Conservation (phyloP, 371 early-diverging fungal genomes). For the Chytridiales sp. region DNA sequence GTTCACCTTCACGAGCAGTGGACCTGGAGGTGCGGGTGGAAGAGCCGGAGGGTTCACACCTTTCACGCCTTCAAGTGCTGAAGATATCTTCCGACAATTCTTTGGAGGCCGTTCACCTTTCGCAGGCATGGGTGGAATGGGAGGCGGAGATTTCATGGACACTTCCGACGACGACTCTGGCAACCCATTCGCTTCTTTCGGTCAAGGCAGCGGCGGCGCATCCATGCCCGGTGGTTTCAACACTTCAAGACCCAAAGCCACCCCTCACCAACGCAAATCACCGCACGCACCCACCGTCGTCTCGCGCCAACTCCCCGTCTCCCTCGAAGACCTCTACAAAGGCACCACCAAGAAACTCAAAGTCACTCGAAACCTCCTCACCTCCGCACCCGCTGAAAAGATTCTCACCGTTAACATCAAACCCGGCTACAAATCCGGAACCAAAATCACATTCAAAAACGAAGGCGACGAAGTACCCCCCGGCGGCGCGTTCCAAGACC, state of each 20-base stretch:
- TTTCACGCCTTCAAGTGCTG: slow-evolving; percentile 85
- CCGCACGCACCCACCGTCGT: slow-evolving; percentile 58
- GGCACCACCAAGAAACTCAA: slow-evolving; percentile 92
- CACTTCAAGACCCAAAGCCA: not conserved
- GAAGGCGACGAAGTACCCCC: slow-evolving; percentile 85
- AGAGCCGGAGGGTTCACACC: slow-evolving; percentile 71
- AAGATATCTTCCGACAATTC: slow-evolving; percentile 88
- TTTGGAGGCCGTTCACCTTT: slow-evolving; percentile 64
- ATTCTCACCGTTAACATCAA: slow-evolving; percentile 84
- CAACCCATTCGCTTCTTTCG: not conserved
- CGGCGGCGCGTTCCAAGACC: slow-evolving; percentile 74
- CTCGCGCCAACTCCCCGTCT: slow-evolving; percentile 67
- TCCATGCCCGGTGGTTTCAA: no score
- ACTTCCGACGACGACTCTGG: slow-evolving; percentile 36
- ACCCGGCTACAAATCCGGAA: slow-evolving; percentile 98
- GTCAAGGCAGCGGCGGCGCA: slow-evolving; percentile 15
- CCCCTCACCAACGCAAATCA: slow-evolving; percentile 4
- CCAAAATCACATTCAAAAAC: slow-evolving; percentile 86
- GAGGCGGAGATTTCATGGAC: no score
- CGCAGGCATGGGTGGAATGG: slow-evolving; percentile 54
- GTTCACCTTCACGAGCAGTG: slow-evolving; percentile 32
- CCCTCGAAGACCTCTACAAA: slow-evolving; percentile 92
- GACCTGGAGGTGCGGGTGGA: slow-evolving; percentile 44
- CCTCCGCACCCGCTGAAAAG: slow-evolving; percentile 70
- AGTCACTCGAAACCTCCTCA: slow-evolving; percentile 74